phyloP scores from a whole-genome alignment of 495 filamentous ascomycete genomes.

The Tuber umbilicatum region DNA sequence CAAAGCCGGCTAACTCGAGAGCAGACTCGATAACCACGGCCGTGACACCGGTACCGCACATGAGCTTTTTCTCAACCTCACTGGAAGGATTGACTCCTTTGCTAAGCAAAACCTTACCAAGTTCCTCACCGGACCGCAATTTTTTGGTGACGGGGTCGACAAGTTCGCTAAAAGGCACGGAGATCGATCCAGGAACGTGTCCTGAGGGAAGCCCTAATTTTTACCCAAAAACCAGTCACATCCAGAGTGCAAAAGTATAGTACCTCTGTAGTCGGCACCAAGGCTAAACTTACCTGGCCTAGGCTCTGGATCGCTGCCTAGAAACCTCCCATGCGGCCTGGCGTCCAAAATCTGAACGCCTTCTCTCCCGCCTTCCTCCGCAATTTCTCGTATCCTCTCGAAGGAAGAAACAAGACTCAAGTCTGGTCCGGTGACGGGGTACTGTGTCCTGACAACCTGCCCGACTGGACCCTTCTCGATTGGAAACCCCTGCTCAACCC shows the following conservation, averaged over 20 bases:
- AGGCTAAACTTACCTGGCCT: slow-evolving; percentile 50
- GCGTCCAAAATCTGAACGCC: slow-evolving; percentile 88
- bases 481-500: slow-evolving; percentile 73
- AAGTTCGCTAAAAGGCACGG: slow-evolving; percentile 69
- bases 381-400: slow-evolving; percentile 72
- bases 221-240: neutral
- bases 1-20: slow-evolving; percentile 68
- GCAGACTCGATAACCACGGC: slow-evolving; percentile 90
- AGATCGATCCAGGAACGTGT: slow-evolving; percentile 78
- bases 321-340: slow-evolving; percentile 68
- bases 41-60: slow-evolving; percentile 94
- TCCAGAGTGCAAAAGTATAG: neutral
- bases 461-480: slow-evolving; percentile 60
- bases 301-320: slow-evolving; percentile 78
- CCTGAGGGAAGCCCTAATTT: slow-evolving; percentile 64
- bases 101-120: slow-evolving; percentile 66
- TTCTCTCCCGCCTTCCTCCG: slow-evolving; percentile 68
- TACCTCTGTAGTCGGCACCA: slow-evolving; percentile 18
- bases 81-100: slow-evolving; percentile 62
- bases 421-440: slow-evolving; percentile 52
- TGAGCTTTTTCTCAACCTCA: slow-evolving; percentile 61
- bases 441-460: slow-evolving; percentile 46
- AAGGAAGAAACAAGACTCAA: slow-evolving; percentile 53
- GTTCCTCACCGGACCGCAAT: slow-evolving; percentile 62
- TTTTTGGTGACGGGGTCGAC: slow-evolving; percentile 76